Base-by-base conservation (phyloP, 148 eudicot species). In the Gaultheria prostrata region DNA sequence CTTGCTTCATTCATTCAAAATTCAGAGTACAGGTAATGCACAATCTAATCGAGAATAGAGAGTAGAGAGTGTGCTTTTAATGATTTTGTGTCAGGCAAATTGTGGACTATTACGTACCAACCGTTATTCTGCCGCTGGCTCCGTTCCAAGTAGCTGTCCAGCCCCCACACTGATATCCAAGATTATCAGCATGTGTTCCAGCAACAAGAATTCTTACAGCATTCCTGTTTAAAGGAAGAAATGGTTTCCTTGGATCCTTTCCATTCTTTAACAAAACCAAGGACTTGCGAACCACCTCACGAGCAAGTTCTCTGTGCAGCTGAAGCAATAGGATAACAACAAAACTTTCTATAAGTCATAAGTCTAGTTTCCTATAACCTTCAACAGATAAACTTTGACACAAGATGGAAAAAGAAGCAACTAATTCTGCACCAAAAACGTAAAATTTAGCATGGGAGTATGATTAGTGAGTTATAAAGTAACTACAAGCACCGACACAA, bases 111-210 rank as follows among this genome's bases (percentile, higher is more conserved):
- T 80, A 87, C 93, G 75, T 90, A 97, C 99, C 99, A 78, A 90
- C 86, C 14, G 98, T 97, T 83, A 94, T 91, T 91, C 92, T 92
- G 83, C 99, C 99, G 86, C 98, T 86, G 63, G 71, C 82, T 54
- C 99, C 99, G 33, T 89, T 54, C 99, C 97, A 92, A 72, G 94
- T 90, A 80, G 77, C 72, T 69, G 98, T 97, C 99, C 99, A 97
- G 56, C 99, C 99, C 81, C 98, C 99, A 83, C 99, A 97, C 80
- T 97, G 99, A 87, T 86, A 96, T 85, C 99, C 99, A 87, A 96
- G 98, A 87, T 96, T 88, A 89, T 96, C 95, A 82, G 99, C 98
- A 90, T 97, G 99, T 79, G 93, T 86, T 83, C 98, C 99, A 77
- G 95, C 91, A 87, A 97, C 92, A 83, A 97, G 98, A 80, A 97